Evolutionary conservation across 2,329 filamentous ascomycete species (phyloP), one percentile per base, ranked within the genome.

Genomic region (Magnaporthales sp.): DNA sequence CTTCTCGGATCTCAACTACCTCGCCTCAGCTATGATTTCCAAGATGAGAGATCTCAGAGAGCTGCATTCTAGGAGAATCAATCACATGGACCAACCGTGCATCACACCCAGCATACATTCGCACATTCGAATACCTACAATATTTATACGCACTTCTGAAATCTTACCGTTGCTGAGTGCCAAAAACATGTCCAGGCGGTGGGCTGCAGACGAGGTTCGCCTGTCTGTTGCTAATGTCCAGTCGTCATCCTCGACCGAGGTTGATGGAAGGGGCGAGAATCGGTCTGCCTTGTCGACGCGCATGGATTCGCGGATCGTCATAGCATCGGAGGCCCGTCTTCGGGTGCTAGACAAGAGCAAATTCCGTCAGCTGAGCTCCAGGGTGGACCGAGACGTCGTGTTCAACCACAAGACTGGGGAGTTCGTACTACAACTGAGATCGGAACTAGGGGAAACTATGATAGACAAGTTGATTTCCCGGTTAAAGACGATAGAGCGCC

Each of bases 401-500:
- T 91, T 90, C 74, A 83, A 85, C 69, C 75, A 80, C 2, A 77
- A 77, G 26, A 82, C 81, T 7, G 89, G 89, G 61, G 83, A 86
- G 66, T 90, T 92, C 74, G 82, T 83, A 19, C 79, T 92, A 66
- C 80, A 83, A 8, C 78, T 92, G 51, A 81, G 83, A 10, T 83
- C 86, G 0, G 77, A 80, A 1, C 83, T 89, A 62, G 88, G 88
- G 24, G 78, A 80, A 61, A 80, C 87, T 0, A 81, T 89, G 15
- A 75, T 92, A 4, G 80, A 83, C 4, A 78, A 81, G n/a, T 80
- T 93, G 24, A 79, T 81, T 68, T 79, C 83, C 64, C 83, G 88
- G 30, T 79, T 93, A 62, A 83, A 86, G 70, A 85, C 87, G 13
- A 85, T 95, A 67, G 86, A 91, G 72, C 85, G 89, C 24, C 81